Conservation (phyloP, 73 alveolate species). For the Symbiodinium natans region DNA sequence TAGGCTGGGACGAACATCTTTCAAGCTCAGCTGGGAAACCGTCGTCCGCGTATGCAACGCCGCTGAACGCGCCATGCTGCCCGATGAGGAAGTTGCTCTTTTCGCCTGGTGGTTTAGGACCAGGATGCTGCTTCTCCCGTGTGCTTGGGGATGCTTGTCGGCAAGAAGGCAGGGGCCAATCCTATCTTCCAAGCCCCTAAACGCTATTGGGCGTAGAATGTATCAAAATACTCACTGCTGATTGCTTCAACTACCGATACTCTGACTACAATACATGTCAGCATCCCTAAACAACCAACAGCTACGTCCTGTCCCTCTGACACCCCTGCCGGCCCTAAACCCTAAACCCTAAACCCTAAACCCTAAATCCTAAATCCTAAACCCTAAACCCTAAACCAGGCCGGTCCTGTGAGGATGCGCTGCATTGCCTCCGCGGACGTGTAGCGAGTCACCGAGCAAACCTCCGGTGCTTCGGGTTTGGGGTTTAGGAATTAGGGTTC, state of each 20-base stretch:
- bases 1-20: neutral
- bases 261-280: too few species aligned
- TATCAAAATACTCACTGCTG: too few species aligned
- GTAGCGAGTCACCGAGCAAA: neutral
- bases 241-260: too few species aligned
- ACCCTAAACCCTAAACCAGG: neutral
- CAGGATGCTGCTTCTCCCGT: neutral
- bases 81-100: neutral
- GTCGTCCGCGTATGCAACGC: neutral
- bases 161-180: neutral
- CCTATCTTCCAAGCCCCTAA: neutral
- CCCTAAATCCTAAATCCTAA: neutral
- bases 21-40: neutral
- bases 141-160: neutral
- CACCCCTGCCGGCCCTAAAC: too few species aligned
- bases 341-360: too few species aligned
- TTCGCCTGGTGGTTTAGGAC: neutral
- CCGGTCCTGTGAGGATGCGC: slow-evolving; percentile 6
- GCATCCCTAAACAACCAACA: too few species aligned
- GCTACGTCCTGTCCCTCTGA: too few species aligned
- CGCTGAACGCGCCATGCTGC: neutral
- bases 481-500: neutral
- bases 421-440: neutral
- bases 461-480: neutral
- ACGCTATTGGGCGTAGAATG: too few species aligned